phyloP scores from a whole-genome alignment of 2,329 filamentous ascomycete species.

The Hymenoscyphus occultus region DNA sequence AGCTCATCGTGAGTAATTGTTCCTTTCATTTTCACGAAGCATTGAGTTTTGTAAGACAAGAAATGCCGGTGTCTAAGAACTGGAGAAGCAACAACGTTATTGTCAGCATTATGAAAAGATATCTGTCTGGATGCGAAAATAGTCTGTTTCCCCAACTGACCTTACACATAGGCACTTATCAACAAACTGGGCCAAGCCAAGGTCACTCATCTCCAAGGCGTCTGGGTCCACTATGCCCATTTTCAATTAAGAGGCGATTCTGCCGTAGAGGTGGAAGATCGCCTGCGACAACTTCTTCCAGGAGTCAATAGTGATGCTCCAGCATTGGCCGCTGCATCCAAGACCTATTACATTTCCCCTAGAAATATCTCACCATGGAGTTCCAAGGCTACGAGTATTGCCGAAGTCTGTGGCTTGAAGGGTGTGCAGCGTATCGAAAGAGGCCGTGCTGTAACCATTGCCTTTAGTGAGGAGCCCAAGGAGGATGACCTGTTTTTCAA shows the following conservation, averaged over 20 bases:
- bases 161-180: not conserved
- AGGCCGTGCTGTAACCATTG: slow-evolving; percentile 72
- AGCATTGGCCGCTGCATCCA: slow-evolving; percentile 16
- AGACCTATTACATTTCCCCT: slow-evolving; percentile 65
- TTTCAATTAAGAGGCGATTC: slow-evolving; percentile 21
- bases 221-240: not conserved
- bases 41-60: not conserved
- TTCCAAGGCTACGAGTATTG: slow-evolving; percentile 91
- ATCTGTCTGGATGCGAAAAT: not conserved
- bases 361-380: slow-evolving; percentile 95
- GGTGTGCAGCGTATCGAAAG: slow-evolving; percentile 78
- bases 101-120: not conserved
- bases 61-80: slow-evolving; percentile 29
- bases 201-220: slow-evolving; percentile 15
- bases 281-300: slow-evolving; percentile 31
- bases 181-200: slow-evolving; percentile 1
- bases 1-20: slow-evolving; percentile 20
- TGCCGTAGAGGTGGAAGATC: slow-evolving; percentile 5
- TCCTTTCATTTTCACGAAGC: not conserved
- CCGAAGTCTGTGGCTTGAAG: slow-evolving; percentile 82
- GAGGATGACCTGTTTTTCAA: slow-evolving; percentile 53
- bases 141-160: not conserved
- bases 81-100: slow-evolving; percentile 13
- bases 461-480: slow-evolving; percentile 50
- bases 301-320: slow-evolving; percentile 15